Percentiles rank a stretch among this genome's conserved stretches.
Conservation (phyloP, 805 yeast species). For the Dipodascopsis uninucleata region DNA sequence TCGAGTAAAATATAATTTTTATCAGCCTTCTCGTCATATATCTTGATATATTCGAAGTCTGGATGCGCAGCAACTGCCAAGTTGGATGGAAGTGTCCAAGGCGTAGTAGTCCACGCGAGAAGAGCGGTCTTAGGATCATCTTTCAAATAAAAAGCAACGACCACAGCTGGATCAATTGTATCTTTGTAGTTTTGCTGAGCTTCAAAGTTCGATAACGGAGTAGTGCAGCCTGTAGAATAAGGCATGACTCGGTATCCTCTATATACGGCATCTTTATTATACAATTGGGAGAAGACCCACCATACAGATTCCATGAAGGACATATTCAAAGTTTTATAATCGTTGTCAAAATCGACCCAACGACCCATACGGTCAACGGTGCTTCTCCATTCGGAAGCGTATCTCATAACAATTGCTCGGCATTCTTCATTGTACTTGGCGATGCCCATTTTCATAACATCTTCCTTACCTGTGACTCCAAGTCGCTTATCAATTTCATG, state of each 20-base stretch:
- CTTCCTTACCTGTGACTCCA: slow-evolving; percentile 89
- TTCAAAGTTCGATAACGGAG: slow-evolving; percentile 95
- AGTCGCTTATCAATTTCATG: slow-evolving; percentile 97
- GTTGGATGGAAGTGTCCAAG: slow-evolving; percentile 98
- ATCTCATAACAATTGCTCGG: slow-evolving; percentile 95
- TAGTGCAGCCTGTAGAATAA: slow-evolving; percentile 93
- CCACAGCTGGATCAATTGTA: slow-evolving; percentile 93
- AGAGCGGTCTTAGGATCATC: slow-evolving; percentile 78
- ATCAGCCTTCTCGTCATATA: slow-evolving; percentile 82
- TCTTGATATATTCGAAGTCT: slow-evolving; percentile 84
- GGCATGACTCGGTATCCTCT: slow-evolving; percentile 98
- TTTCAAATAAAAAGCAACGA: slow-evolving; percentile 77
- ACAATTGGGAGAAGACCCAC: slow-evolving; percentile 96
- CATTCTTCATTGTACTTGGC: slow-evolving; percentile 93
- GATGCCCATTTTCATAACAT: slow-evolving; percentile 90
- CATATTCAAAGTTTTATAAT: slow-evolving; percentile 78
- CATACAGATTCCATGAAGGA: slow-evolving; percentile 96
- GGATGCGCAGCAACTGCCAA: slow-evolving; percentile 90
- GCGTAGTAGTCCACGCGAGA: slow-evolving; percentile 99
- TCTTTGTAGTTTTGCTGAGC: slow-evolving; percentile 98
- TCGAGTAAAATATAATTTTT: slow-evolving; percentile 81
- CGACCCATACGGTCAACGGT: slow-evolving; percentile 94
- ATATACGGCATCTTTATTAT: slow-evolving; percentile 81
- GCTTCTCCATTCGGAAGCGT: slow-evolving; percentile 90
- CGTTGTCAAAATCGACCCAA: slow-evolving; percentile 99